Percentiles rank a stretch among this genome's conserved stretches.
phyloP scores from a whole-genome alignment of 1,284 basidiomycete species.

The Stygiomarasmius scandens region DNA sequence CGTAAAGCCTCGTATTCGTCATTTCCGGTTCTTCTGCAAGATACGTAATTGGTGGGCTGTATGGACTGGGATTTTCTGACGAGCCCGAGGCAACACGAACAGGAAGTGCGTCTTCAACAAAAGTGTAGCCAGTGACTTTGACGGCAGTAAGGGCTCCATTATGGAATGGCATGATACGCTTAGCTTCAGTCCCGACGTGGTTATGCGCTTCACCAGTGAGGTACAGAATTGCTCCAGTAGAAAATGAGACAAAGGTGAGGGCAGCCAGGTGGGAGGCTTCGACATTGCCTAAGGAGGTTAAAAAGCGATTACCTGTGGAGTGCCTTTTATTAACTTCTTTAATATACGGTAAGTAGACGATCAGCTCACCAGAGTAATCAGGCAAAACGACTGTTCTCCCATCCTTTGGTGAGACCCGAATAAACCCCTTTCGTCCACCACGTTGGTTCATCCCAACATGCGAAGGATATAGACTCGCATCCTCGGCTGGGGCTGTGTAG shows the following conservation, averaged over 20 bases:
- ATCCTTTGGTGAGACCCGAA: conserved; percentile 57
- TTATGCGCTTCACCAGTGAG: conserved; percentile 60
- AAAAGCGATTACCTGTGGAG: conserved; percentile 56
- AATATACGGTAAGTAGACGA: too few relatives aligned
- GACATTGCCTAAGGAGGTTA: conserved; percentile 67
- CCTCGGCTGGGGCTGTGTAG: conserved; percentile 42
- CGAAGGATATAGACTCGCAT: conserved; percentile 45
- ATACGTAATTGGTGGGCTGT: conserved; percentile 59
- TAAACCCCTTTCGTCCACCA: conserved; percentile 58
- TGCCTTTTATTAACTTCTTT: too few relatives aligned
- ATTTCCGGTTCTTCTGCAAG: conserved; percentile 49
- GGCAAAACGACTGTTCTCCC: conserved; percentile 59
- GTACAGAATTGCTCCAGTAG: conserved; percentile 60
- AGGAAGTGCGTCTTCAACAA: conserved; percentile 59
- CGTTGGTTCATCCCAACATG: conserved; percentile 69
- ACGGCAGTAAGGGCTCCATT: conserved; percentile 49
- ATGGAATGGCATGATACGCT: conserved; percentile 57
- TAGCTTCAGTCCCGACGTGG: conserved; percentile 48
- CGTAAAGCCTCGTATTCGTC: conserved; percentile 25
- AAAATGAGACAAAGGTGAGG: conserved; percentile 58
- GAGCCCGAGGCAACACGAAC: conserved; percentile 45
- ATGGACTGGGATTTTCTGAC: conserved; percentile 45
- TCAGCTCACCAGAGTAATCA: conserved; percentile 63
- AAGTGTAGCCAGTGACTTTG: conserved; percentile 51
- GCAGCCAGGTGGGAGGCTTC: conserved; percentile 57